Conservation (phyloP, 106 monocot genomes). For the Cymbidium sinense region DNA sequence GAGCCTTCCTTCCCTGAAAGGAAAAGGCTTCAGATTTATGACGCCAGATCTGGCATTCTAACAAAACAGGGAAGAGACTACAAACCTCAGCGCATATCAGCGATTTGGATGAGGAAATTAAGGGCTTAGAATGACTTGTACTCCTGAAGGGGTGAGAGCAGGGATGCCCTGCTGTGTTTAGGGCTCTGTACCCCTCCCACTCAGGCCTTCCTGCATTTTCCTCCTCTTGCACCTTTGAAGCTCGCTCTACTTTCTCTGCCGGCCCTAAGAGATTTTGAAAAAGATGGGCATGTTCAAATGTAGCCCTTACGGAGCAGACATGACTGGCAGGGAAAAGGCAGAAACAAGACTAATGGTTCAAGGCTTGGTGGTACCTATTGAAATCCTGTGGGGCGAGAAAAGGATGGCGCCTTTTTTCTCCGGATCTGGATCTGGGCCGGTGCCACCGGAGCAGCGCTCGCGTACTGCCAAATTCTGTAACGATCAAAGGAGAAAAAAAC, state of each 20-base stretch:
- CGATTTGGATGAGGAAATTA: neutral
- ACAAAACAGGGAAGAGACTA: neutral
- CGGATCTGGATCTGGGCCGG: constrained; percentile 23
- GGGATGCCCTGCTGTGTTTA: constrained; percentile 19
- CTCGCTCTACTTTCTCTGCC: neutral
- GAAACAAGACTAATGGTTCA: neutral
- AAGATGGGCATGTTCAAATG: neutral
- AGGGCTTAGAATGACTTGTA: neutral
- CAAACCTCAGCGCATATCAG: neutral
- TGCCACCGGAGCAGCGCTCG: constrained; percentile 6
- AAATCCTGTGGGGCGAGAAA: neutral
- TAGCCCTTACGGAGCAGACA: neutral
- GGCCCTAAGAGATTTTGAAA: neutral
- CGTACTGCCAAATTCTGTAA: constrained; percentile 25
- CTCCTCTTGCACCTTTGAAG: neutral
- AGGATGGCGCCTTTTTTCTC: constrained; percentile 6
- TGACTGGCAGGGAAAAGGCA: neutral
- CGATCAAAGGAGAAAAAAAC: neutral
- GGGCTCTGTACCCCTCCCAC: constrained; percentile 1
- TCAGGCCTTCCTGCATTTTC: neutral
- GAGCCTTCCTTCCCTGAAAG: constrained; percentile 12
- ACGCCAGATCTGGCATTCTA: constrained; percentile 59
- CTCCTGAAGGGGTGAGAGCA: constrained; percentile 29
- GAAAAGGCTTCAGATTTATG: constrained; percentile 28
- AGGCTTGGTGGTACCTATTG: neutral